Evolutionary conservation across 2,329 filamentous ascomycete species (phyloP), one percentile per base, ranked within the genome.

Genomic region (Trichoderma breve): DNA sequence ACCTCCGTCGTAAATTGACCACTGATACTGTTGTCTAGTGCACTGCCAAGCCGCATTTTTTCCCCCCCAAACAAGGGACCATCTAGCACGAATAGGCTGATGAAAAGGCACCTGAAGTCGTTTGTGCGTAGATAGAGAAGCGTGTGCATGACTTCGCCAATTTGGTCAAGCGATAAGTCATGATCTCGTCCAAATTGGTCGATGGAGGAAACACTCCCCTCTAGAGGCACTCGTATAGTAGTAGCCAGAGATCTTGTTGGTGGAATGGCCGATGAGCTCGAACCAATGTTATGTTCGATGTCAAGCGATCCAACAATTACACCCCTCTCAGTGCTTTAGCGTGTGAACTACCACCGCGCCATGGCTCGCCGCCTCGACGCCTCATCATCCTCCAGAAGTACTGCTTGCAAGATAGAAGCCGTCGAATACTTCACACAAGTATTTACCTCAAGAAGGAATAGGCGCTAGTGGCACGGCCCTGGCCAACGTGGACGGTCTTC

Each of bases 401-500:
- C 55, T 58, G 11, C 57, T 60, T 14, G 32, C 26, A 15, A 30
- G 7, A n/a, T 47, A 8, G 18, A 67, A 53, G 32, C 26, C 28
- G 39, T 28, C 6, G 9, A 60, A 36, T 61, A 70, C 39, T 53
- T 43, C 26, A 21, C 30, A 21, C n/a, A 60, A 34, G 57, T 70
- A 62, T 61, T 70, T 62, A 28, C 67, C 36, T 62, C 12, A 21
- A 26, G 57, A 70, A 53, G 67, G 39, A 36, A 62, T 51, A 36
- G 67, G 26, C 55, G 32, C 39, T 70, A 70, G 39, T 53, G 57
- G 55, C 39, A 47, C 15, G 68, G 30, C 62, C 71, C 73, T 55
- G 28, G 73, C 28, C 53, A 65, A 36, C 30, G 53, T 62, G 71
- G 51, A 74, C 72, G 64, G 70, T 64, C 71, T 68, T 73, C 73